Conservation (phyloP, 805 yeast genomes). For the Hyphopichia homilentoma region DNA sequence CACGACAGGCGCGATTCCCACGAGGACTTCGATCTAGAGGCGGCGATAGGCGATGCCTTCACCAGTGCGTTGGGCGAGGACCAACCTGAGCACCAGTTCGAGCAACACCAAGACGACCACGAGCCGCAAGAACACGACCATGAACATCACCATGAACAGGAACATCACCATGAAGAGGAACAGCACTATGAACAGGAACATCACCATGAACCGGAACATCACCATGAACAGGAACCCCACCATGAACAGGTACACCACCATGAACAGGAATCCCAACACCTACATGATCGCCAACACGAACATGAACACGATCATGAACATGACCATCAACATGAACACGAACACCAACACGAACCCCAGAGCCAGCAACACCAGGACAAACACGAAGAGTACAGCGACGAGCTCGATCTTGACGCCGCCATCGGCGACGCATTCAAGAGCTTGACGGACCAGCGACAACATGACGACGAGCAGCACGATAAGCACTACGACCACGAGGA, state of each 20-base stretch:
- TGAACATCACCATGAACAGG: conserved; percentile 1
- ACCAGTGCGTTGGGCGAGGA: conserved; percentile 1
- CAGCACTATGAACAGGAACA: background rate
- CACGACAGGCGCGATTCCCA: conserved; percentile 5
- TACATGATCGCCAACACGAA: conserved; percentile 1
- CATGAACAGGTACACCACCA: background rate
- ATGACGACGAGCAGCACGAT: conserved; percentile 1
- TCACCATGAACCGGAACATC: background rate
- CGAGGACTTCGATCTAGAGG: conserved; percentile 9
- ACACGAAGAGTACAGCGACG: background rate
- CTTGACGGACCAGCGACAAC: conserved; percentile 1
- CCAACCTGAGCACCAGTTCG: conserved; percentile 1
- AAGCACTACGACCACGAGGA: conserved; percentile 4
- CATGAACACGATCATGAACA: background rate
- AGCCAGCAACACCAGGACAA: background rate
- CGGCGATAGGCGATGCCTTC: conserved; percentile 13
- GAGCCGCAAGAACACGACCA: background rate
- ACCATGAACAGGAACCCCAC: conserved; percentile 1
- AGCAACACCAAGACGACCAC: background rate
- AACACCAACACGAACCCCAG: background rate
- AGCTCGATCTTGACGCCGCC: conserved; percentile 10
- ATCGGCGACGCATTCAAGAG: conserved; percentile 10
- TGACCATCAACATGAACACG: background rate
- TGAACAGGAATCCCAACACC: background rate
- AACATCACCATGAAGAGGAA: background rate